A percentile compares a stretch with the other conserved stretches of the same genome.
These are phyloP conservation scores for Septoria linicola DNA, from an alignment of 2,329 filamentous ascomycete genomes.

Conservation along the genomic window DNA sequence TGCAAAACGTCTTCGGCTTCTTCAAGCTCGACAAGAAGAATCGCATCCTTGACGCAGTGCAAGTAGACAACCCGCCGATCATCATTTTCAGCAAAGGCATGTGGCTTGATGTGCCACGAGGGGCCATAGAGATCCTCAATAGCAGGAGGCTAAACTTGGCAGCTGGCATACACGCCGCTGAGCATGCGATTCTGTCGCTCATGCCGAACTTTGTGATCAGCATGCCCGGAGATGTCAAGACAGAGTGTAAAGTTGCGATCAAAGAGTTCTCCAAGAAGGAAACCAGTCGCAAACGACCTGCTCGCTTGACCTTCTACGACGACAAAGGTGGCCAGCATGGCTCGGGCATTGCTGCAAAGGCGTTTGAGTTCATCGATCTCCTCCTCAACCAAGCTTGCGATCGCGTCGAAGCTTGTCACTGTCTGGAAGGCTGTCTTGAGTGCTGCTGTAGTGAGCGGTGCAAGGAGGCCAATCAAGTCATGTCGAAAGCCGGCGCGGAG, in stretches of 20 bases:
- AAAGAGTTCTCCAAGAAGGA: constrained; percentile 80
- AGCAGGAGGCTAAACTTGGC: constrained; percentile 73
- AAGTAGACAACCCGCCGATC: constrained; percentile 91
- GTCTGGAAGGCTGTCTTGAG: constrained; percentile 78
- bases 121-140: constrained; percentile 75
- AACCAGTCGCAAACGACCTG: constrained; percentile 75
- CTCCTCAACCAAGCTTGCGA: constrained; percentile 73
- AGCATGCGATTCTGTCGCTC: constrained; percentile 83
- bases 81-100: constrained; percentile 82
- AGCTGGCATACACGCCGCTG: constrained; percentile 88
- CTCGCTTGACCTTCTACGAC: constrained; percentile 89
- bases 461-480: constrained; percentile 82
- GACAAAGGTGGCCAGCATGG: constrained; percentile 83
- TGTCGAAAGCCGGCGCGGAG: constrained; percentile 84
- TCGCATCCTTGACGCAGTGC: constrained; percentile 84
- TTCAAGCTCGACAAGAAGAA: constrained; percentile 91
- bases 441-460: constrained; percentile 85
- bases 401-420: constrained; percentile 73
- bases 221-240: constrained; percentile 86
- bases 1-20: constrained; percentile 89
- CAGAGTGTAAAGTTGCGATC: constrained; percentile 84
- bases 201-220: constrained; percentile 89
- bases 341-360: constrained; percentile 84
- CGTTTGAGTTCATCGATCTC: constrained; percentile 86
- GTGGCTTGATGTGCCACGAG: constrained; percentile 88